Base-by-base conservation (phyloP, 495 filamentous ascomycete genomes). In the Acidomyces sp. region DNA sequence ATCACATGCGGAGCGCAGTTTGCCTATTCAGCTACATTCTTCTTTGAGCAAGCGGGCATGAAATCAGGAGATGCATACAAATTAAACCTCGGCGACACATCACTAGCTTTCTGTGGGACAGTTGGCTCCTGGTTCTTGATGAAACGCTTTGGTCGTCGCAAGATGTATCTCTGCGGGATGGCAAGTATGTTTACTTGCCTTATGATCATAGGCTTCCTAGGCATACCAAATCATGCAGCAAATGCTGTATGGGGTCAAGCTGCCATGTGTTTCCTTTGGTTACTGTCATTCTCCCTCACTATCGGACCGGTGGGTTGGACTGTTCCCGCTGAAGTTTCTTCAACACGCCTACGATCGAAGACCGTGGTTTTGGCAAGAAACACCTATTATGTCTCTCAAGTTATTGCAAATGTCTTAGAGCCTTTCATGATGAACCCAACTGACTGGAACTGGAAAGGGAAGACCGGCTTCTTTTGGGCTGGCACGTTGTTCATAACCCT, bases 1-100 rank as follows among this genome's bases (percentile, higher is more conserved):
- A 83, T 80, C 32, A 59, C 86, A 1, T 76, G 73, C 44, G 83
- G 83, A 33, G 80, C 80, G 55, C 73, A 77, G 0, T 84, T 56
- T 74, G 77, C 0, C 9, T 29, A 29, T 29, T 86, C 83, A 53
- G 80, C 77, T 5, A 84, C 79, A 20, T 78, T 85, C 53, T 90
- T 86, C 62, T 61, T 83, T 34, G 62, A 77, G 43, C 77, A 80
- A 49, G 82, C 83, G 3, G 83, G 83, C 11, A 42, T 63, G 2
- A 34, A 43, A 1, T 13, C 43, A 2, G 35, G 41, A 2, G 38
- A 27, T 12, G 35, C 45, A 9, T 62, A 52, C 51, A 39, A 44
- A 27, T 53, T 62, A 23, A 48, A 51, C 1, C 20, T 62, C 1
- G 58, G 55, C 22, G 53, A 59, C 26, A 59, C 61, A 39, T 55